Base-by-base conservation (phyloP, 1,284 basidiomycete species). In the Cryptococcus deneoformans region DNA sequence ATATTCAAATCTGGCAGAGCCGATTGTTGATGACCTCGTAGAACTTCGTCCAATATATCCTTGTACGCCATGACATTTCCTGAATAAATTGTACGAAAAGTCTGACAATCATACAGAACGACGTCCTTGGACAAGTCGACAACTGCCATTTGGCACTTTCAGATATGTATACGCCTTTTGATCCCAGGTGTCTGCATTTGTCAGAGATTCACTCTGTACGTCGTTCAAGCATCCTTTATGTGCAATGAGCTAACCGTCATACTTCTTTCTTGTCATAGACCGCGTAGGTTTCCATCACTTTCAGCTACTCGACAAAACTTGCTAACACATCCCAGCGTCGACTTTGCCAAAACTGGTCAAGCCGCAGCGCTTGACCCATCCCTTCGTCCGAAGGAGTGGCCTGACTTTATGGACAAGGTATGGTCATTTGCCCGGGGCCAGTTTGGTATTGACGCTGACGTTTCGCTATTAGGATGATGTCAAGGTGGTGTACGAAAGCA, bases 261-360 rank as follows among this genome's bases (percentile, higher is more conserved):
- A 5, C 16, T 11, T 42, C 5, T 42, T 12, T 44, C 43, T 20
- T n/a, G 10, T 14, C 34, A 9, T 51, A 73, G 71, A 72, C 66
- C 35, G 72, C 72, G 70, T 73, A 53, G 50, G 64, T 60, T 39
- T 52, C 16, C 61, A 24, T 55, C 6, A 35, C 39, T 45, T 62
- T 59, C 10, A 29, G 10, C 4, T 24, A 47, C 29, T 29, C 7
- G 3, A 38, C 20, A 10, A 29, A 40, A 39, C 14, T 20, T 38
- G 39, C 50, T 51, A 20, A 56, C 42, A 14, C 8, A 6, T 46
- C 2, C 29, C 51, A 73, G 71, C 8, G 77, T 79, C 29, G 77
- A 79, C 58, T 79, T 77, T 56, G 73, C 77, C n/a, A 79, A 79
- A 59, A 77, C 75, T 44, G 77, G 77, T 11, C 62, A 68, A 1